phyloP scores from a whole-genome alignment of 108 stramenopile genomes.

The Cyclostephanos invisitatus region DNA sequence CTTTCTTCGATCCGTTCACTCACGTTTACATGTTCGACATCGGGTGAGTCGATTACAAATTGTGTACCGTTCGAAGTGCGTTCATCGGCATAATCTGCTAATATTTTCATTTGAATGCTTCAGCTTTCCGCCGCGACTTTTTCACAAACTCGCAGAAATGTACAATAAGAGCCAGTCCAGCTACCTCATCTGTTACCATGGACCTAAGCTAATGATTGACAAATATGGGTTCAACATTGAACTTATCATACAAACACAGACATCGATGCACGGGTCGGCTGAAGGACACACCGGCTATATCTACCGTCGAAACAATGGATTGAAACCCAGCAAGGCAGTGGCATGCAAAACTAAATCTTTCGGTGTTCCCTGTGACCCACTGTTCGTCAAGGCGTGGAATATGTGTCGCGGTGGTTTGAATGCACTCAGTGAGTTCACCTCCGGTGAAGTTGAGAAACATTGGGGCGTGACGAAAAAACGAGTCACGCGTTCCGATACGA shows the following conservation, averaged over 20 bases:
- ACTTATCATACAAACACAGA: conserved; percentile 60
- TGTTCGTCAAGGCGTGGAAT: conserved; percentile 59
- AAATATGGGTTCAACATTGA: conserved; percentile 81
- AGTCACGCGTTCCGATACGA: conserved; percentile 35
- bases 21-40: conserved; percentile 99
- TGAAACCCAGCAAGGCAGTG: conserved; percentile 5
- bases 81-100: neutral
- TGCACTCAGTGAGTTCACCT: conserved; percentile 37
- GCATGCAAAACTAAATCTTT: conserved; percentile 8
- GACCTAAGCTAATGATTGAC: conserved; percentile 70
- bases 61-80: neutral
- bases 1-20: conserved; percentile 93
- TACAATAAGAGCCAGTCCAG: conserved; percentile 65
- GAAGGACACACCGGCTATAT: conserved; percentile 84
- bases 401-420: conserved; percentile 48
- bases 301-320: conserved; percentile 55
- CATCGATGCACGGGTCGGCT: conserved; percentile 88
- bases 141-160: conserved; percentile 62
- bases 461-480: conserved; percentile 28
- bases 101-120: neutral
- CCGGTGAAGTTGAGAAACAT: conserved; percentile 42
- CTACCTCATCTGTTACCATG: conserved; percentile 84
- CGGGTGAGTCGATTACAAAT: conserved; percentile 57
- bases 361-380: conserved; percentile 63
- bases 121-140: conserved; percentile 78